Evolutionary conservation across 352 stramenopile species (phyloP), one percentile per base, ranked within the genome.

Genomic region (Pythium monospermum): DNA sequence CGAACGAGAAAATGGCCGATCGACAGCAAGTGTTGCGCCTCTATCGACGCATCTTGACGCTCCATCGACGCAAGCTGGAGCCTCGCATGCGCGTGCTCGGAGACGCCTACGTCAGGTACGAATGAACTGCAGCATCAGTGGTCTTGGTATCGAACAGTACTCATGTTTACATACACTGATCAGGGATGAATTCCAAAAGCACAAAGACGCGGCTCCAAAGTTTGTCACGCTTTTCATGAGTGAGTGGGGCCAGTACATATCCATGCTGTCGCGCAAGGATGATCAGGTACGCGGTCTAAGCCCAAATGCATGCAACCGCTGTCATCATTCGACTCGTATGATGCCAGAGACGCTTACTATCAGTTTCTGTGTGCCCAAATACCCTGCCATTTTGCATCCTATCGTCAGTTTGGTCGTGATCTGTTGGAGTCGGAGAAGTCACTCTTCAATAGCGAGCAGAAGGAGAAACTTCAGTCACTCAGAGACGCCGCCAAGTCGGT

Each of bases 11-110:
- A 71, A 50, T 63, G 41, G 53, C 46, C 25, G 38, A 70, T 23
- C 66, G 68, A 1, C 33, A 43, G 23, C 65, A 87, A 26, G 78
- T 76, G 52, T 53, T 92, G 60, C 62, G 61, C 33, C 73, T 94
- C 22, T 94, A 94, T 53, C 71, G 70, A 36, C 70, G 70, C 62
- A 91, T 94, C 50, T 67, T 94, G 61, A 74, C 68, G 59, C 79
- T 92, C 37, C 83, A 94, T 52, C 65, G 64, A 33, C 61, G 66
- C 41, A 88, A 91, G 37, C 63, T 94, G 32, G 73, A 79, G 55
- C 75, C 81, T 31, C 78, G 83, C 38, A 92, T 94, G 82, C 81
- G 83, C 49, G 54, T 92, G 22, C 77, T 94, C 0, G 83, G 83
- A 18, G 79, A 94, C 60, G 64, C 85, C 47, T 94, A 94, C 53